These are phyloP conservation scores for Talaromyces verruculosus DNA, from an alignment of 2,329 filamentous ascomycete genomes.

Conservation along the genomic window DNA sequence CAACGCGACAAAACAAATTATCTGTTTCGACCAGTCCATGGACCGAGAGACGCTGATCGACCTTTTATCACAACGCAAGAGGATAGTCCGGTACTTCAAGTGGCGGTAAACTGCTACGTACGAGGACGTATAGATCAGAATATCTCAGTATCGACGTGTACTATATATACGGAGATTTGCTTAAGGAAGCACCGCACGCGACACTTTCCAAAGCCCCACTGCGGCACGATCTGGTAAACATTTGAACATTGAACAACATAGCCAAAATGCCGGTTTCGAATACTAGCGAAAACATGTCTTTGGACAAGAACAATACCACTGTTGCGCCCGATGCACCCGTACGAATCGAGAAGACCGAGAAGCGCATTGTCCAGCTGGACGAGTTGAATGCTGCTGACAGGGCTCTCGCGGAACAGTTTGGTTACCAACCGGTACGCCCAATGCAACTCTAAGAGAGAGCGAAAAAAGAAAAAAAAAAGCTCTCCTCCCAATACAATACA, in stretches of 20 bases:
- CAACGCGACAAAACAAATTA: background rate
- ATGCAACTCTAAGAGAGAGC: constrained; percentile 1
- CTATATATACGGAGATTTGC: background rate
- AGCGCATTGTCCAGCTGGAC: constrained; percentile 26
- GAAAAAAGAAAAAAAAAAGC: background rate
- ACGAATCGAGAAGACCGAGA: constrained; percentile 5
- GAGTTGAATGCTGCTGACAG: constrained; percentile 31
- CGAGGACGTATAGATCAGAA: background rate
- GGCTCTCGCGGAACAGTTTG: constrained; percentile 33
- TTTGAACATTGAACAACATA: background rate
- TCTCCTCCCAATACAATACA: background rate
- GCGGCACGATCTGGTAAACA: constrained; percentile 6
- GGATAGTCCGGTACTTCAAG: constrained; percentile 20
- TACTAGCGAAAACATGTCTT: constrained; percentile 15
- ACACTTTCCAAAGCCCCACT: constrained; percentile 8
- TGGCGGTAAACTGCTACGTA: constrained; percentile 12
- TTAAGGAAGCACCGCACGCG: constrained; percentile 11
- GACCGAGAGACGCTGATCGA: constrained; percentile 17
- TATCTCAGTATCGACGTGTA: background rate
- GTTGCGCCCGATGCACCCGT: background rate
- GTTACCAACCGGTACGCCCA: constrained; percentile 33
- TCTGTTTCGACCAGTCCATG: constrained; percentile 16
- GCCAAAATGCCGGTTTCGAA: constrained; percentile 17
- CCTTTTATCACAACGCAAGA: constrained; percentile 19
- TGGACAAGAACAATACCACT: constrained; percentile 16